Base-by-base conservation (phyloP, 2,329 filamentous ascomycete genomes). In the Penicillium sclerotiorum region DNA sequence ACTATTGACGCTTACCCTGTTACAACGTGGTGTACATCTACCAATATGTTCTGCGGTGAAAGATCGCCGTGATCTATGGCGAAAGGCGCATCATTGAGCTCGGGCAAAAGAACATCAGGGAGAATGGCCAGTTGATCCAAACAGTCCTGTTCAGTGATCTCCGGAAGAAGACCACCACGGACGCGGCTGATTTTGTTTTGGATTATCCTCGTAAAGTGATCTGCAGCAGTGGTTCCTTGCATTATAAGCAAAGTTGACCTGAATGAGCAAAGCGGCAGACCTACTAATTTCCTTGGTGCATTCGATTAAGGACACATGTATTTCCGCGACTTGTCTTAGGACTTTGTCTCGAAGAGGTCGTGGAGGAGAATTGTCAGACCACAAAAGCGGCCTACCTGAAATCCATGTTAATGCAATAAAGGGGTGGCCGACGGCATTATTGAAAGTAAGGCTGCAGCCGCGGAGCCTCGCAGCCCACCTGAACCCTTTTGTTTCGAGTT, bases 71-170 rank as follows among this genome's bases (percentile, higher is more conserved):
- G 47, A 27, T 12, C 33, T 20, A 50, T 36, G 23, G 41, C 35
- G 27, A 50, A 50, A 28, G 41, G 41, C 22, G 47, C 47, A 20
- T 38, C 21, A 25, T 50, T 27, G 27, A 50, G 41, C 25, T 50
- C 35, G 15, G 40, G 25, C 6, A 41, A 35, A 35, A 50, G 41
- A 45, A 50, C 37, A 20, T 33, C 11, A 17, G 37, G 13, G 15
- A 50, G 48, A 32, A 50, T 35, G n/a, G 13, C 36, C 28, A 45
- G 40, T 15, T 41, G 48, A 9, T 42, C 42, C 20, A 25, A 37
- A 30, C 42, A 50, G 6, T 46, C 48, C 37, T 42, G 28, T 37
- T 40, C 40, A 7, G 47, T 44, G 23, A 49, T 49, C 38, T 33
- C 39, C 30, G 39, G 47, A 38, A 44, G 33, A 9, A 30, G 32